Percentiles rank a stretch among this genome's conserved stretches.
Evolutionary conservation across 345 rosid species (phyloP).

Genomic region (Chamaenerion angustifolium): DNA sequence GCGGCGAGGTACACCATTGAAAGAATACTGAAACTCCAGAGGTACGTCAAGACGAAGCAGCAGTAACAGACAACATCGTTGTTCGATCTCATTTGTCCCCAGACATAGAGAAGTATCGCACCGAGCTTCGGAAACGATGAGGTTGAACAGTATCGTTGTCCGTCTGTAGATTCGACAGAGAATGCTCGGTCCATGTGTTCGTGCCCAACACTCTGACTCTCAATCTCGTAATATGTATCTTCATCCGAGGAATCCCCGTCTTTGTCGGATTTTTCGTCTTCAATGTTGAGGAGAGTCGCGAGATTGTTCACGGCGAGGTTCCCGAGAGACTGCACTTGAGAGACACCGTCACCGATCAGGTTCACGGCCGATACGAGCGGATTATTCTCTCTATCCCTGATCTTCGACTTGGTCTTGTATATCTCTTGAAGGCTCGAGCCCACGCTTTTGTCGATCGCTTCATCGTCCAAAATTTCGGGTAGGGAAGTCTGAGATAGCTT

Average conservation of each 20-base stretch:
- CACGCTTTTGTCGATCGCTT: conserved; percentile 5
- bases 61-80: conserved; percentile 31
- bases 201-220: conserved; percentile 12
- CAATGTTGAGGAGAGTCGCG: conserved; percentile 22
- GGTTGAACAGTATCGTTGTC: conserved; percentile 10
- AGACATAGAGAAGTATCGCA: conserved; percentile 19
- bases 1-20: conserved; percentile 30
- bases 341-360: conserved; percentile 24
- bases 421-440: conserved; percentile 3
- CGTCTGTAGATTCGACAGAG: conserved; percentile 9
- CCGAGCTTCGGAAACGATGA: conserved; percentile 14
- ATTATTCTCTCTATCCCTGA: conserved; percentile 6
- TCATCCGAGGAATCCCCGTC: conserved; percentile 13
- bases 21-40: conserved; percentile 33
- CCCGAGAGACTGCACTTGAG: conserved; percentile 25
- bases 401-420: conserved; percentile 8
- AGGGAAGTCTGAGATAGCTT: conserved; percentile 11
- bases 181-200: conserved; percentile 13
- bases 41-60: conserved; percentile 26
- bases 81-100: conserved; percentile 29
- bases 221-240: conserved; percentile 27
- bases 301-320: conserved; percentile 22
- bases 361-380: conserved; percentile 17
- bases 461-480: conserved; percentile 9
- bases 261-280: conserved; percentile 9